Evolutionary conservation across 805 yeast species (phyloP).

Genomic region (Suhomyces faveliae): DNA sequence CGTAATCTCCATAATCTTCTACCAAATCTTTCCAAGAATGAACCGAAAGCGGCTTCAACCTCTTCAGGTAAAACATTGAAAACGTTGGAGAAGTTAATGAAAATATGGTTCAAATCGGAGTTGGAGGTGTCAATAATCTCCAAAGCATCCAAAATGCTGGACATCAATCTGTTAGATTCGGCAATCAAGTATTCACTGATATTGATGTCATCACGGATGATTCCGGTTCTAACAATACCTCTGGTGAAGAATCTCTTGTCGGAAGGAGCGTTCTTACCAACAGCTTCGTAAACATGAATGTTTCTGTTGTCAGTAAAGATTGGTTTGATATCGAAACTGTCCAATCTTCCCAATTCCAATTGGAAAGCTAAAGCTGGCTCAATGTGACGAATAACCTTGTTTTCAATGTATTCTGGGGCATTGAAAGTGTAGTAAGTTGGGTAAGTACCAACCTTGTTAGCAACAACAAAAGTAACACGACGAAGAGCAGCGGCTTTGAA

Average conservation of each 20-base stretch:
- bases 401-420: conserved; percentile 82
- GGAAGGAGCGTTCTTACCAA: conserved; percentile 87
- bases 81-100: conserved; percentile 94
- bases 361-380: conserved; percentile 99
- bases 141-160: conserved; percentile 90
- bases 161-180: conserved; percentile 94
- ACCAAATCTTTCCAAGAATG: conserved; percentile 96
- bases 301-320: conserved; percentile 95
- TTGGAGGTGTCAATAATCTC: conserved; percentile 93
- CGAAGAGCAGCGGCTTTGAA: conserved; percentile 73
- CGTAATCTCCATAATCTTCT: conserved; percentile 95
- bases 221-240: conserved; percentile 95
- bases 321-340: conserved; percentile 93
- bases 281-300: conserved; percentile 95
- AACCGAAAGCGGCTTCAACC: conserved; percentile 96
- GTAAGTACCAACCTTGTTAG: conserved; percentile 78
- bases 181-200: conserved; percentile 93
- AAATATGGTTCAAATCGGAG: conserved; percentile 94
- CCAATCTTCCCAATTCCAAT: conserved; percentile 88
- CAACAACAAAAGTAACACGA: conserved; percentile 89
- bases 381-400: conserved; percentile 92
- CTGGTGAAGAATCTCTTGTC: conserved; percentile 96
- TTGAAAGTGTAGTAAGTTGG: conserved; percentile 96
- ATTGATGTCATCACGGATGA: conserved; percentile 87
- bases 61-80: conserved; percentile 93